Percentiles rank a stretch among this genome's conserved stretches.
These are phyloP conservation scores for Quercus phellos DNA, from an alignment of 331 rosid species.

Conservation along the genomic window DNA sequence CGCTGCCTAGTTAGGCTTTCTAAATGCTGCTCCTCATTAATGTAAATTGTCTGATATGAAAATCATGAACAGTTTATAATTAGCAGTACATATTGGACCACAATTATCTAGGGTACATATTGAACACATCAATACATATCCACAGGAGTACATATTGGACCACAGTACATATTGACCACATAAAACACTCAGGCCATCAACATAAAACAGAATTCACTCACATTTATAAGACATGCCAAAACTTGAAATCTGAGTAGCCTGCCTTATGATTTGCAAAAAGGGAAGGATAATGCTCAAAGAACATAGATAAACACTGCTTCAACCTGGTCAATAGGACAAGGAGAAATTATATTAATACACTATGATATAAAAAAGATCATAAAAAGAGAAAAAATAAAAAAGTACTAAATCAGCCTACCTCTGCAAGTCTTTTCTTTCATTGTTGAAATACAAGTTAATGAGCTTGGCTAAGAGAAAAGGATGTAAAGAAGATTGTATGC, in stretches of 20 bases:
- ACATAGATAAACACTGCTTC: constrained; percentile 85
- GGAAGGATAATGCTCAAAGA: constrained; percentile 90
- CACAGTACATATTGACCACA: too few relatives aligned
- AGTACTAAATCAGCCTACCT: constrained; percentile 38
- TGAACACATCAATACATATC: too few relatives aligned
- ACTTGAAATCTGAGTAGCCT: constrained; percentile 19
- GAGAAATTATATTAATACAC: constrained; percentile 1
- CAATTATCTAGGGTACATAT: too few relatives aligned
- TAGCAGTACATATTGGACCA: too few relatives aligned
- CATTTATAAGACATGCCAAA: not conserved
- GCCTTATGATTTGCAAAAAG: constrained; percentile 75
- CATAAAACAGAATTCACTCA: not conserved
- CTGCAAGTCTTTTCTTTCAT: constrained; percentile 46
- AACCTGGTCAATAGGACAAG: constrained; percentile 42
- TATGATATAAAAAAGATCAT: not conserved
- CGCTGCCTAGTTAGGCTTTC: too few relatives aligned
- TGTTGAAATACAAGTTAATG: constrained; percentile 59
- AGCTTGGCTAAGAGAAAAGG: constrained; percentile 69
- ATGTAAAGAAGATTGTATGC: constrained; percentile 61
- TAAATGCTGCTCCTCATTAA: too few relatives aligned
- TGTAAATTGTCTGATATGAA: too few relatives aligned
- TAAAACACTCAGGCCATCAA: constrained; percentile 9
- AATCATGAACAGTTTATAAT: too few relatives aligned
- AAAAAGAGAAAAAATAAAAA: not conserved
- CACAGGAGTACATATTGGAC: too few relatives aligned